phyloP scores from a whole-genome alignment of 345 rosid species.

The Camelina sativa region DNA sequence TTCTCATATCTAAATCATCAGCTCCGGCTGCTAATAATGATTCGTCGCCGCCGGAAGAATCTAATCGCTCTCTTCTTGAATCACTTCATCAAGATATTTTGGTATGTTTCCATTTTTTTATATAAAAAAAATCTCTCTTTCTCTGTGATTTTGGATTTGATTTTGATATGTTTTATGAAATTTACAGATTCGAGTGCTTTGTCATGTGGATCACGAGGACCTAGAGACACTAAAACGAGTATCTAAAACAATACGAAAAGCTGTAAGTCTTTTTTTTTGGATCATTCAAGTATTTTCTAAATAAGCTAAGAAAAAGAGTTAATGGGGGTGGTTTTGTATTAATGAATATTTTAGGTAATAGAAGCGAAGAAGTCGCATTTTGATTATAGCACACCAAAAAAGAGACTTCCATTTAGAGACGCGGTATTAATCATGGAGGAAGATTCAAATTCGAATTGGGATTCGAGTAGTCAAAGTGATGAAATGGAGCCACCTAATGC shows the following conservation, averaged over 20 bases:
- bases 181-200: slow-evolving; percentile 41
- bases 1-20: slow-evolving; percentile 27
- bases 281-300: slow-evolving; percentile 13
- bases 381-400: slow-evolving; percentile 42
- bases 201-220: slow-evolving; percentile 45
- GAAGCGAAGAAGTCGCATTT: slow-evolving; percentile 43
- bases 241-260: slow-evolving; percentile 35
- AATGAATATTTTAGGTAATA: slow-evolving; percentile 11
- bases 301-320: not conserved
- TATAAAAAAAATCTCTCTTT: not conserved
- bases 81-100: slow-evolving; percentile 46
- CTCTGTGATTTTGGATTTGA: not conserved
- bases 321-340: not conserved
- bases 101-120: slow-evolving; percentile 25
- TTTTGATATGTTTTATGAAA: no score
- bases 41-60: not conserved
- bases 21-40: not conserved
- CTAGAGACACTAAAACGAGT: slow-evolving; percentile 28
- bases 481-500: slow-evolving; percentile 41
- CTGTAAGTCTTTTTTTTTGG: slow-evolving; percentile 28
- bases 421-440: not conserved
- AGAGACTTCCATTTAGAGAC: slow-evolving; percentile 26
- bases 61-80: slow-evolving; percentile 29
- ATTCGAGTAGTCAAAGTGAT: slow-evolving; percentile 23
- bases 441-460: slow-evolving; percentile 15